Conservation (phyloP, 2,329 filamentous ascomycete genomes). For the Parafenestella ontariensis region DNA sequence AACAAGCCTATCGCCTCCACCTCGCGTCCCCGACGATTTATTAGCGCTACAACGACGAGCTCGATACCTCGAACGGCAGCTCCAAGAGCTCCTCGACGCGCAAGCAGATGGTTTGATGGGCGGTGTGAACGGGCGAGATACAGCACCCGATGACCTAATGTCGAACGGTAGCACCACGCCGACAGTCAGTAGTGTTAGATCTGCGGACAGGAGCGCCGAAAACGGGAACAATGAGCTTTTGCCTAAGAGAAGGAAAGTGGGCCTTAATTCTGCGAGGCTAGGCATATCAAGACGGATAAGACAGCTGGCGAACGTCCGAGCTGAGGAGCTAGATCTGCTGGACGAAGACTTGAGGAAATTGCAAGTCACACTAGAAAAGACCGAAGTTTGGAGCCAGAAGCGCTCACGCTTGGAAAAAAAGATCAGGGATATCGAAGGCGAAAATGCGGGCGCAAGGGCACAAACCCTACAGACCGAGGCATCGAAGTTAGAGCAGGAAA, state of each 20-base stretch:
- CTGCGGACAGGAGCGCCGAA: slow-evolving; percentile 35
- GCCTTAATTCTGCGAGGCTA: slow-evolving; percentile 68
- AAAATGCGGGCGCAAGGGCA: slow-evolving; percentile 65
- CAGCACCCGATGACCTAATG: slow-evolving; percentile 49
- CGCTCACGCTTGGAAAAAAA: slow-evolving; percentile 62
- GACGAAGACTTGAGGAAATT: slow-evolving; percentile 64
- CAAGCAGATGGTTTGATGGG: slow-evolving; percentile 65
- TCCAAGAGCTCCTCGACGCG: slow-evolving; percentile 66
- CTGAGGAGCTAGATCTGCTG: slow-evolving; percentile 70
- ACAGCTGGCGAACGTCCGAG: slow-evolving; percentile 70
- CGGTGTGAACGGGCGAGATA: slow-evolving; percentile 51
- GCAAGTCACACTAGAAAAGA: slow-evolving; percentile 64
- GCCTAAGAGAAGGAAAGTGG: slow-evolving; percentile 60
- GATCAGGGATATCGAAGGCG: slow-evolving; percentile 62
- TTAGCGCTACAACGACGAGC: slow-evolving; percentile 61
- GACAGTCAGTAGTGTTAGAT: slow-evolving; percentile 51
- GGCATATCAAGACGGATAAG: slow-evolving; percentile 70
- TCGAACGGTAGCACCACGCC: slow-evolving; percentile 60
- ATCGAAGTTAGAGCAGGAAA: slow-evolving; percentile 65
- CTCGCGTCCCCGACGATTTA: slow-evolving; percentile 50
- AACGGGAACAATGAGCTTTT: slow-evolving; percentile 20
- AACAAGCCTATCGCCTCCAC: slow-evolving; percentile 30
- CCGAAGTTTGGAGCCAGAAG: slow-evolving; percentile 66
- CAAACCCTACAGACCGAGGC: slow-evolving; percentile 60
- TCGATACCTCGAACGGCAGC: slow-evolving; percentile 61